Evolutionary conservation across 768 basidiomycete genomes (phyloP), one percentile per base, ranked within the genome.

Genomic region (Scleroderma citrinum): DNA sequence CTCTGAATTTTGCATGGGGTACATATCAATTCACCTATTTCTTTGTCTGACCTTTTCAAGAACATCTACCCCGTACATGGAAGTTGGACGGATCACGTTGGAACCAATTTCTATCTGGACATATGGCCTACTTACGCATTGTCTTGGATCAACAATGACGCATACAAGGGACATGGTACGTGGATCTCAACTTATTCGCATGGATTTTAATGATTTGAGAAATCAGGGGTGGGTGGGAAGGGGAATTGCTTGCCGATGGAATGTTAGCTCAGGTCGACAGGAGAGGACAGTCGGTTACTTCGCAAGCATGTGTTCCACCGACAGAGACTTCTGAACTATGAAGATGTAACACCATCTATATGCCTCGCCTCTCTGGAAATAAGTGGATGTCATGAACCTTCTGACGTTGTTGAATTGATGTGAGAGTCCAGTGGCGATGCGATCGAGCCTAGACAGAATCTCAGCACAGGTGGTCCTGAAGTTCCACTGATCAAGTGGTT

Each of bases 341-440:
- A 17, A 24, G 48, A 51, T 30, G 17, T 11, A 44, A 13, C 54
- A 61, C 49, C 2, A 57, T 47, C 23, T 67, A 54, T 46, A 69
- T 69, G 67, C 67, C 67, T 34, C 58, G 66, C 37, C 65, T 69
- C 14, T 65, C 63, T 6, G 67, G 67, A 1, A 60, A 66, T 37
- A 49, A 56, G 41, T 49, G 14, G 16, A 29, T 46, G 21, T 20
- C 31, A 41, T 14, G 16, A 29, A 29, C 12, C 6, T 19, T 5
- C 29, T 35, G n/a, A 5, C 34, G 34, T 29, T 24, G 17, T 16
- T 24, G 16, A 40, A 7, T 37, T 48, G 30, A 48, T 20, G 20
- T 29, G 10, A 14, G 16, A 13, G 32, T 30, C 21, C 30, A 35
- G 48, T 44, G 56, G 56, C 26, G 50, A 52, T 38, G 47, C 53